Percentiles rank a stretch among this genome's conserved stretches.
Conservation (phyloP, 352 stramenopile genomes). For the Nothophytophthora sp. region DNA sequence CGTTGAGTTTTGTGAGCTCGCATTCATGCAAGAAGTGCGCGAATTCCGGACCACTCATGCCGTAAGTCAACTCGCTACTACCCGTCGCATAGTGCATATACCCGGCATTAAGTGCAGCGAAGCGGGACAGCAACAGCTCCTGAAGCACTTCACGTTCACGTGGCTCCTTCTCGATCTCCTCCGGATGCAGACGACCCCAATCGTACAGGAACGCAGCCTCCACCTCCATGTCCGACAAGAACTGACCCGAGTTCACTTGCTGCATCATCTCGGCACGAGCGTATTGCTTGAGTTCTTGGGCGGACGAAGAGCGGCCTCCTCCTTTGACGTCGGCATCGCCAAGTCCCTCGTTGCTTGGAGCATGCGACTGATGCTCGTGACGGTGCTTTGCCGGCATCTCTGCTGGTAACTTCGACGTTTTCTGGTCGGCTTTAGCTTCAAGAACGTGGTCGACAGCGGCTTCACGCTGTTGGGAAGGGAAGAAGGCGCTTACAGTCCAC, state of each 20-base stretch:
- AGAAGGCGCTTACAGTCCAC: slow-evolving; percentile 71
- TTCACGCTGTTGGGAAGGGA: slow-evolving; percentile 31
- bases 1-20: slow-evolving; percentile 36
- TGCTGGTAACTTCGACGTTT: not conserved
- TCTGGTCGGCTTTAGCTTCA: slow-evolving; percentile 12
- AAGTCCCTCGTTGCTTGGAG: slow-evolving; percentile 9
- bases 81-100: slow-evolving; percentile 82
- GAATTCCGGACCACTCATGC: slow-evolving; percentile 70
- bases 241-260: slow-evolving; percentile 77
- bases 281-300: slow-evolving; percentile 66
- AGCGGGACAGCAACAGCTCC: slow-evolving; percentile 57
- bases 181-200: slow-evolving; percentile 53
- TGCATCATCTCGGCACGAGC: slow-evolving; percentile 66
- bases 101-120: slow-evolving; percentile 48
- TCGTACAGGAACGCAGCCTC: slow-evolving; percentile 85
- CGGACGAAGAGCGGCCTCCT: slow-evolving; percentile 7
- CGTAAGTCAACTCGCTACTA: slow-evolving; percentile 61
- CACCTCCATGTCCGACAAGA: slow-evolving; percentile 79
- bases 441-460: slow-evolving; percentile 1
- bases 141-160: slow-evolving; percentile 45
- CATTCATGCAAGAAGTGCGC: slow-evolving; percentile 81
- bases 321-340: slow-evolving; percentile 27
- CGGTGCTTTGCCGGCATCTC: slow-evolving; percentile 2
- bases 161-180: slow-evolving; percentile 41
- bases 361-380: slow-evolving; percentile 7